phyloP scores from a whole-genome alignment of 1,284 basidiomycete genomes.

The Coriolopsis trogii region DNA sequence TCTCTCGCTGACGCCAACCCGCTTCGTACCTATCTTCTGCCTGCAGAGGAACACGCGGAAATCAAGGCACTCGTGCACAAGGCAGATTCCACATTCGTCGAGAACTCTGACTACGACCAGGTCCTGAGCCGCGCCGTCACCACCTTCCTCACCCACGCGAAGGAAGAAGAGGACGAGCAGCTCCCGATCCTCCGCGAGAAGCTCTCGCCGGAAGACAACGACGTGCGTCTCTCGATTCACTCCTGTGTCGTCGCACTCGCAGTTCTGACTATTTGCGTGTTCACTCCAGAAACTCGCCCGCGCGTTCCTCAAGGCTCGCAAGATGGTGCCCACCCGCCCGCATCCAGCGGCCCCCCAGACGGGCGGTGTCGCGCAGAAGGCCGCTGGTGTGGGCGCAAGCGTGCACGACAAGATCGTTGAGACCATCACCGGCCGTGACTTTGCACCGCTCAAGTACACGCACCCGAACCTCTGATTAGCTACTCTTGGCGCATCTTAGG shows the following conservation, averaged over 20 bases:
- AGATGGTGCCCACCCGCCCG: constrained; percentile 16
- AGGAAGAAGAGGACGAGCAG: constrained; percentile 31
- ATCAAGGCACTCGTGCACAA: constrained; percentile 27
- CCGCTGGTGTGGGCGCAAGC: constrained; percentile 13
- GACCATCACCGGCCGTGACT: constrained; percentile 4
- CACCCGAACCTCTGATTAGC: constrained; percentile 14
- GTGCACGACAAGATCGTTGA: constrained; percentile 24
- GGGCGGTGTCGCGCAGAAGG: constrained; percentile 26
- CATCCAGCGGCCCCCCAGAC: constrained; percentile 24
- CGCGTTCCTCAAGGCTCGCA: constrained; percentile 26
- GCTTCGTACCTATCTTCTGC: background rate
- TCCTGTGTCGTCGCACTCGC: background rate
- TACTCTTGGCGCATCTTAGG: too few relatives aligned
- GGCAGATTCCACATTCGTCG: constrained; percentile 20
- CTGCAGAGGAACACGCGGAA: constrained; percentile 28
- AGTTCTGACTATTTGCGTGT: background rate
- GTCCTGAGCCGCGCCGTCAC: constrained; percentile 26
- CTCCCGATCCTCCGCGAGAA: constrained; percentile 21
- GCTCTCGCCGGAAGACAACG: constrained; percentile 26
- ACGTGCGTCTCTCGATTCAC: constrained; percentile 21
- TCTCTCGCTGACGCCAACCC: too few relatives aligned
- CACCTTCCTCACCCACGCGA: constrained; percentile 29
- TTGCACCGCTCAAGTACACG: constrained; percentile 9
- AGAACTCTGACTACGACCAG: constrained; percentile 21
- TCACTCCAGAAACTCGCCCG: constrained; percentile 23